Evolutionary conservation across 192 early-diverging fungal species (phyloP).

Genomic region (Geosiphon pyriformis): DNA sequence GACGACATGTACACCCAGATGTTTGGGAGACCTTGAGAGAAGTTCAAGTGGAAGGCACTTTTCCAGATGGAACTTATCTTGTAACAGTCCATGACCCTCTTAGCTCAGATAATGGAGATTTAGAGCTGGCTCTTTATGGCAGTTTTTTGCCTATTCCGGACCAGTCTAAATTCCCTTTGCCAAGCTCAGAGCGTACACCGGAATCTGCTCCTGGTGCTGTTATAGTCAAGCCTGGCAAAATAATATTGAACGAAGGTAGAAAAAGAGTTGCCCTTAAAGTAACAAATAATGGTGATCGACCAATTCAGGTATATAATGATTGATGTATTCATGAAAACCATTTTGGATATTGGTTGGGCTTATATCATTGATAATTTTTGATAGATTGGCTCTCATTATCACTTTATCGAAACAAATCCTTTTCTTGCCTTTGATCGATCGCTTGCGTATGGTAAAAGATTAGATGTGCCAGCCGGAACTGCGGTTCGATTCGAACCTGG

Average conservation of each 20-base stretch:
- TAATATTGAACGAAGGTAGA: constrained; percentile 77
- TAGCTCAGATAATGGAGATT: constrained; percentile 72
- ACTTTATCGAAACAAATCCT: constrained; percentile 91
- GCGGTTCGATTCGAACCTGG: constrained; percentile 96
- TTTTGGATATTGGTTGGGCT: not conserved
- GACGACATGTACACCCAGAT: constrained; percentile 70
- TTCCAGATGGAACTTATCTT: constrained; percentile 89
- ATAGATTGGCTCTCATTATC: constrained; percentile 92
- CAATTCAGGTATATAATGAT: constrained; percentile 65
- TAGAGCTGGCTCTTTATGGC: constrained; percentile 82
- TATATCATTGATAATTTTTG: constrained; percentile 2
- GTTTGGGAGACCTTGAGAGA: constrained; percentile 68
- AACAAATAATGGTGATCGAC: constrained; percentile 90
- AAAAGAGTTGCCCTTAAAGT: constrained; percentile 64
- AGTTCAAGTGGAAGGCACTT: constrained; percentile 91
- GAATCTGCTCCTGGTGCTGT: constrained; percentile 64
- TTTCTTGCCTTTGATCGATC: constrained; percentile 76
- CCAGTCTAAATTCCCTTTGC: constrained; percentile 46
- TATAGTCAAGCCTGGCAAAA: constrained; percentile 55
- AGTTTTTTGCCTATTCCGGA: constrained; percentile 77
- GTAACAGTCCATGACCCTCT: constrained; percentile 94
- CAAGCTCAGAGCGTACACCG: constrained; percentile 27
- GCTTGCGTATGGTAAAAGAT: constrained; percentile 75
- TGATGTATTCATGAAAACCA: not conserved
- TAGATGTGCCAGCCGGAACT: constrained; percentile 92